Conservation (phyloP, 306 rosid genomes). For the Medicago lupulina region DNA sequence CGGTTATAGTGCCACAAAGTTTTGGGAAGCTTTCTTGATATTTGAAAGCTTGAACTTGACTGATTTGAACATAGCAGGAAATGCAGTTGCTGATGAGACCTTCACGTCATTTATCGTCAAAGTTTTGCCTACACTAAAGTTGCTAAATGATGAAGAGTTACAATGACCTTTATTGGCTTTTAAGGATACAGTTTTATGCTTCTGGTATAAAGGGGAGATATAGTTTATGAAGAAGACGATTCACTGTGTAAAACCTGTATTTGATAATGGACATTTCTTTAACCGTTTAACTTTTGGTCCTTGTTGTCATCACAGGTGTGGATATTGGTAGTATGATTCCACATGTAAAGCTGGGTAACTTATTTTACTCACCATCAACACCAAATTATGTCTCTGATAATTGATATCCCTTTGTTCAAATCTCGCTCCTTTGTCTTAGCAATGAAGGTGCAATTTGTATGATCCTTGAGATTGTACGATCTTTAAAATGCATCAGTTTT, state of each 20-base stretch:
- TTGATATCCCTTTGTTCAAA: background rate
- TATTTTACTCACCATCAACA: background rate
- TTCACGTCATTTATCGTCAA: slow-evolving; percentile 62
- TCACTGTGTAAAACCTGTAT: background rate
- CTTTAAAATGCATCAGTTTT: background rate
- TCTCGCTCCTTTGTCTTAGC: background rate
- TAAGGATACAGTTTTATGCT: slow-evolving; percentile 24
- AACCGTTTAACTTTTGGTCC: slow-evolving; percentile 14
- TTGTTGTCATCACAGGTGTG: slow-evolving; percentile 25
- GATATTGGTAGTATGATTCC: background rate
- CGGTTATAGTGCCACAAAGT: slow-evolving; percentile 38
- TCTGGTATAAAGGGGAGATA: background rate
- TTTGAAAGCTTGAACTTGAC: slow-evolving; percentile 64
- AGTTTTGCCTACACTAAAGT: slow-evolving; percentile 59
- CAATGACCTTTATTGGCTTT: slow-evolving; percentile 33
- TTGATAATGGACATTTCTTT: background rate
- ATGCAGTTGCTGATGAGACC: slow-evolving; percentile 62
- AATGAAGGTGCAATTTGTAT: slow-evolving; percentile 14
- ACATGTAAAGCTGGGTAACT: background rate
- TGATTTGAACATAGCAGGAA: slow-evolving; percentile 67
- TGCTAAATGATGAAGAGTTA: slow-evolving; percentile 45
- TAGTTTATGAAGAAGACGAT: slow-evolving; percentile 15
- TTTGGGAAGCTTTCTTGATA: slow-evolving; percentile 80
- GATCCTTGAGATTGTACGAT: slow-evolving; percentile 9
- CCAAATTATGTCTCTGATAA: background rate